These are phyloP conservation scores for Cladosporium sp. DNA, from an alignment of 2,329 filamentous ascomycete genomes.

Conservation along the genomic window DNA sequence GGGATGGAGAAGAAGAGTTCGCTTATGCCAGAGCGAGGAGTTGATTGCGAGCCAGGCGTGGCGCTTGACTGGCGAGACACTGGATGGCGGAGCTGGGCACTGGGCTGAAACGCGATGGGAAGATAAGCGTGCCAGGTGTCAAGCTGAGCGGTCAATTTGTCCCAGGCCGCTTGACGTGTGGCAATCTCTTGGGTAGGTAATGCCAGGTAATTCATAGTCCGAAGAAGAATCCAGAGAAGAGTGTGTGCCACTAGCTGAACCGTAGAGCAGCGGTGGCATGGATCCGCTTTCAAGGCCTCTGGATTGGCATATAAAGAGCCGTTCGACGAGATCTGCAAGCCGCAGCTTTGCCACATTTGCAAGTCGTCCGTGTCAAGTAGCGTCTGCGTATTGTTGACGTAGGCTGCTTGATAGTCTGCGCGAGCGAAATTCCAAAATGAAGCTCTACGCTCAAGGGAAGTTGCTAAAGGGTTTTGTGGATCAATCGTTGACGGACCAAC, in stretches of 20 bases:
- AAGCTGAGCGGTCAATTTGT: constrained; percentile 53
- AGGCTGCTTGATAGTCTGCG: constrained; percentile 35
- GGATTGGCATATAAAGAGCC: constrained; percentile 43
- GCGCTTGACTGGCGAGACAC: not conserved
- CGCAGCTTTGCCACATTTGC: constrained; percentile 59
- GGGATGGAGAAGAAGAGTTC: constrained; percentile 62
- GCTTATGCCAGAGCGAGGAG: constrained; percentile 22
- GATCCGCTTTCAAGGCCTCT: constrained; percentile 54
- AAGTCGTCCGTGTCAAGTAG: constrained; percentile 59
- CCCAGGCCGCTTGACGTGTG: constrained; percentile 42
- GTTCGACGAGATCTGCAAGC: constrained; percentile 52
- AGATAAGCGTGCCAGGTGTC: constrained; percentile 57
- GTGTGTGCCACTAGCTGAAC: constrained; percentile 54
- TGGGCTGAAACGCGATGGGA: constrained; percentile 58
- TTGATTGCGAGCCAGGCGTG: not conserved
- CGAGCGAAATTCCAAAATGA: constrained; percentile 67
- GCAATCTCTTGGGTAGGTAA: constrained; percentile 40
- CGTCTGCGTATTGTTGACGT: constrained; percentile 57
- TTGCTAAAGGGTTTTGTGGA: constrained; percentile 27
- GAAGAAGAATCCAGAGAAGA: constrained; percentile 61
- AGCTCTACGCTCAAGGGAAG: constrained; percentile 48
- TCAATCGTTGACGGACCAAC: constrained; percentile 25
- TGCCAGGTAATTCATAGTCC: constrained; percentile 61
- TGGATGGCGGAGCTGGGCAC: constrained; percentile 37
- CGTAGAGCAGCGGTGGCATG: constrained; percentile 21